Conservation (phyloP, 75 land plant species). For the Adiantum capillusveneris region DNA sequence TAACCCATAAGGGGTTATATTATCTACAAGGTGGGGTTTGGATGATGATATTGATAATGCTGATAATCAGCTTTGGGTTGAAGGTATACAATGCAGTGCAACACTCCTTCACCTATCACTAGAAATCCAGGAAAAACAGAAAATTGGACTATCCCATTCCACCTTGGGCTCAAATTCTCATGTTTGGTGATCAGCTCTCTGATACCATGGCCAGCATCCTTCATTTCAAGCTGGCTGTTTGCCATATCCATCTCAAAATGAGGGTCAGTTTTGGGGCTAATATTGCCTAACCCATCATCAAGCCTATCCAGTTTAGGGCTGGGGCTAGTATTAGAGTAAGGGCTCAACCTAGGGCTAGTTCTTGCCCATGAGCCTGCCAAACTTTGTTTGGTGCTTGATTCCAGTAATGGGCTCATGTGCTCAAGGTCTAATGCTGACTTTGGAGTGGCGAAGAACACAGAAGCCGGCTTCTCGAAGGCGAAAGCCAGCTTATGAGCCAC, state of each 20-base stretch:
- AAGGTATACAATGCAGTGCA: background rate
- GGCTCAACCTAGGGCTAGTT: no score
- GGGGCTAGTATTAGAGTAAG: no score
- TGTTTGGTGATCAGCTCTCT: no score
- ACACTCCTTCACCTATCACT: background rate
- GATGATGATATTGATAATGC: no score
- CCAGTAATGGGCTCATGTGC: conserved; percentile 14
- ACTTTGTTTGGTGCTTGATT: background rate
- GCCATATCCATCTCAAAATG: no score
- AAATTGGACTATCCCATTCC: background rate
- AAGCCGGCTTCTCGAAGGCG: conserved; percentile 13
- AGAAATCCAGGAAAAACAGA: background rate
- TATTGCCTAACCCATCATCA: no score
- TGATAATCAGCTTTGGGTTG: background rate
- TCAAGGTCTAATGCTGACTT: conserved; percentile 4
- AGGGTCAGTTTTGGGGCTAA: no score
- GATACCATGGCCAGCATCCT: no score
- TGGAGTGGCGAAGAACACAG: conserved; percentile 13
- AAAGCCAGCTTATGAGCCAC: conserved; percentile 20
- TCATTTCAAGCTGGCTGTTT: no score
- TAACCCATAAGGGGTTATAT: no score
- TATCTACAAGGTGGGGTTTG: no score
- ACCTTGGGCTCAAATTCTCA: background rate
- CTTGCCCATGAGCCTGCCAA: background rate
- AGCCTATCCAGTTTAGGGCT: no score